These are phyloP conservation scores for Cryptococcus sp. DNA, from an alignment of 1,284 basidiomycete genomes.

Conservation along the genomic window DNA sequence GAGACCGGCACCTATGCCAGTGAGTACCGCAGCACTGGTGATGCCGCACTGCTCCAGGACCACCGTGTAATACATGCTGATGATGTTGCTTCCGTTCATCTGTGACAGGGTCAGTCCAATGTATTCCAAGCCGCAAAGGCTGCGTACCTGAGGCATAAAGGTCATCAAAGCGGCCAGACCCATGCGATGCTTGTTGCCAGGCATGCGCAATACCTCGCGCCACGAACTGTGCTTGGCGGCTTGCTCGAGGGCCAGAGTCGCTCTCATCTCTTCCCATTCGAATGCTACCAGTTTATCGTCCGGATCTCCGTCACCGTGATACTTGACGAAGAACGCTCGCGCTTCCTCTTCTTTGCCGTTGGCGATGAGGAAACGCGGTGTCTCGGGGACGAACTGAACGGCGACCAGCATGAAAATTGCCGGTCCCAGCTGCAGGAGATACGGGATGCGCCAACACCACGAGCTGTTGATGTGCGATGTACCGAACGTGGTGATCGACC, in stretches of 20 bases:
- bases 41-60: conserved; percentile 22
- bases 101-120: background rate
- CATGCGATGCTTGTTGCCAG: conserved; percentile 18
- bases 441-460: conserved; percentile 22
- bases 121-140: background rate
- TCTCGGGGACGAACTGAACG: conserved; percentile 30
- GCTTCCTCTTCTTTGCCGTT: conserved; percentile 62
- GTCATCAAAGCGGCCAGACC: conserved; percentile 17
- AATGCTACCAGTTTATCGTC: conserved; percentile 66
- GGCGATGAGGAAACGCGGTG: conserved; percentile 29
- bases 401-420: conserved; percentile 19
- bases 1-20: conserved; percentile 27
- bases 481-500: conserved; percentile 31
- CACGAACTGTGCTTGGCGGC: conserved; percentile 12
- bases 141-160: conserved; percentile 19
- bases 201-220: conserved; percentile 10
- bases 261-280: conserved; percentile 71
- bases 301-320: conserved; percentile 69
- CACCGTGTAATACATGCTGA: conserved; percentile 21
- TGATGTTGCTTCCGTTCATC: conserved; percentile 18
- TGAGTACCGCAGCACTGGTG: conserved; percentile 11
- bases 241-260: conserved; percentile 67
- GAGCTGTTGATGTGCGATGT: conserved; percentile 23
- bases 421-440: conserved; percentile 17
- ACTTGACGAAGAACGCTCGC: conserved; percentile 69